Evolutionary conservation across 2,329 filamentous ascomycete species (phyloP), one percentile per base, ranked within the genome.

Genomic region (Curvularia sp.): DNA sequence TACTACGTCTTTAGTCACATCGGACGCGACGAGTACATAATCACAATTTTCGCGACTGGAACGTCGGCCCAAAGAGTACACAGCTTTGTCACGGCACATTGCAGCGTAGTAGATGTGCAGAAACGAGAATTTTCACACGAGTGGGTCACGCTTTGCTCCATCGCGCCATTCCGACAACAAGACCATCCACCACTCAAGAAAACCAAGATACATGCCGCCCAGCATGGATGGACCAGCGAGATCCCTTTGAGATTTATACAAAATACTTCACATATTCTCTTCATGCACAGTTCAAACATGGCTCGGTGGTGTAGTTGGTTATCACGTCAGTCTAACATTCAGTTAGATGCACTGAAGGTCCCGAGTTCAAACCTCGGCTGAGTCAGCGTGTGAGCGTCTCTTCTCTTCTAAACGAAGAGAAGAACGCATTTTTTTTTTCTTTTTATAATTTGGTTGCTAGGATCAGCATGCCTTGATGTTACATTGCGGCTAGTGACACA

Each of bases 261-360:
- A 1, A 3, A 1, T 6, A 27, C 2, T 9, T 12, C 32, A 18
- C 47, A 19, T 18, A 18, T 3, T 27, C 7, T 39, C 47, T 49
- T 49, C 47, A 49, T 49, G 47, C 21, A 49, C 13, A 39, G 47
- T 15, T 27, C 15, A 36, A 52, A 52, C 46, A 48, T 54, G 70
- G 70, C 63, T 72, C 66, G 69, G 57, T 76, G 74, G 77, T 79
- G 77, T 79, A 79, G 77, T 78, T 78, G 77, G 76, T 79, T 78
- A 78, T 78, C 76, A 79, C 77, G 75, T 78, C 71, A 78, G 77
- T 79, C 76, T 78, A 78, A 79, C 77, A 79, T 23, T 49, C 47
- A 48, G 47, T 49, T 49, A 49, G 47, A 25, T 28, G 21, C 47
- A 49, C 47, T 49, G 47, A 49, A 49, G 47, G 47, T 49, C 47